phyloP scores from a whole-genome alignment of 176 grass and related monocot species.

The Poa pratensis region DNA sequence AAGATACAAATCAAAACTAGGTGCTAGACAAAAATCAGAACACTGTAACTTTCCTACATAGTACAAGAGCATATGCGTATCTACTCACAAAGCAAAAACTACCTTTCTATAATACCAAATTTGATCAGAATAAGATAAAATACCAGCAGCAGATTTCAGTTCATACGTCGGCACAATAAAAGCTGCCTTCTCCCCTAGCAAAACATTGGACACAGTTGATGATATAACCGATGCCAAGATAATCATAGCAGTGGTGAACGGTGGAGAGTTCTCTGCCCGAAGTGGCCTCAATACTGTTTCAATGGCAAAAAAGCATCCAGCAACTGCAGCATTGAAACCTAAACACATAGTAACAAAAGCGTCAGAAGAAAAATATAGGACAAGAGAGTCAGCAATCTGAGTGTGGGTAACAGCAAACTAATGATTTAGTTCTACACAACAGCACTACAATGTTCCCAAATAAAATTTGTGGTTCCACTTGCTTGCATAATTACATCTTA shows the following conservation, averaged over 20 bases:
- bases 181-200: slow-evolving; percentile 89
- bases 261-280: slow-evolving; percentile 94
- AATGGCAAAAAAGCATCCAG: slow-evolving; percentile 97
- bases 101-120: slow-evolving; percentile 53
- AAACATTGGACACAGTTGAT: slow-evolving; percentile 95
- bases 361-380: slow-evolving; percentile 28
- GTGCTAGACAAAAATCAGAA: neutral
- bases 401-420: slow-evolving; percentile 1
- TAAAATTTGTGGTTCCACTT: slow-evolving; percentile 10
- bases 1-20: neutral
- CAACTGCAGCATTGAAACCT: slow-evolving; percentile 98
- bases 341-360: slow-evolving; percentile 48
- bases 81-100: slow-evolving; percentile 49
- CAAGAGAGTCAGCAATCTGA: neutral
- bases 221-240: slow-evolving; percentile 99
- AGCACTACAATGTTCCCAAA: slow-evolving; percentile 3
- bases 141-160: slow-evolving; percentile 99
- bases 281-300: slow-evolving; percentile 98
- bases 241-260: slow-evolving; percentile 99
- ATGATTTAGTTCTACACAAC: neutral
- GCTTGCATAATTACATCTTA: slow-evolving; percentile 2
- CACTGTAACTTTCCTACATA: neutral
- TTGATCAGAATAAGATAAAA: slow-evolving; percentile 81
- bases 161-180: slow-evolving; percentile 97
- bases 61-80: neutral